phyloP scores from a whole-genome alignment of 257 asterid genomes.

The Buddleja alternifolia region DNA sequence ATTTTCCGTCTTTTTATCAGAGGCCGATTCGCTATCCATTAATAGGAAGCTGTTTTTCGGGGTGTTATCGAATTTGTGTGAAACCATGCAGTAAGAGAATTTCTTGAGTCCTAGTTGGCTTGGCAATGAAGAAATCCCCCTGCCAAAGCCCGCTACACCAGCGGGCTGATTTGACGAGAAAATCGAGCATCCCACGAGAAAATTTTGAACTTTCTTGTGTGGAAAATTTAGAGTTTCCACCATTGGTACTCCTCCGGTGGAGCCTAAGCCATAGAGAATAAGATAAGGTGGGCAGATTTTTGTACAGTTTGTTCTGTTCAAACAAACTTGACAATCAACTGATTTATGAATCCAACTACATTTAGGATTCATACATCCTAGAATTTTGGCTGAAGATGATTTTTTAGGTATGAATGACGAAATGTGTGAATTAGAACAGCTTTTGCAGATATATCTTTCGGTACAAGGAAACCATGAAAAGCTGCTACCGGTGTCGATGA shows the following conservation, averaged over 20 bases:
- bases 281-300: slow-evolving; percentile 83
- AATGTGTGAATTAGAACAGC: slow-evolving; percentile 49
- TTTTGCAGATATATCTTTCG: slow-evolving; percentile 55
- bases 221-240: slow-evolving; percentile 62
- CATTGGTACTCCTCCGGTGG: slow-evolving; percentile 75
- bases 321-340: slow-evolving; percentile 58
- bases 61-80: slow-evolving; percentile 66
- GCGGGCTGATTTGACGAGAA: slow-evolving; percentile 74
- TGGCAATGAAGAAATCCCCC: slow-evolving; percentile 71
- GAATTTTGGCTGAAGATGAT: slow-evolving; percentile 68
- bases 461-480: slow-evolving; percentile 95
- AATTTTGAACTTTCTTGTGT: slow-evolving; percentile 39
- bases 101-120: slow-evolving; percentile 70
- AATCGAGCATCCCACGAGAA: slow-evolving; percentile 80
- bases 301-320: slow-evolving; percentile 43
- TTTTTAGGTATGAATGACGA: slow-evolving; percentile 64
- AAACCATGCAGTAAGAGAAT: slow-evolving; percentile 75
- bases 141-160: slow-evolving; percentile 85
- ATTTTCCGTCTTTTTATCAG: slow-evolving; percentile 38
- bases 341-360: slow-evolving; percentile 75
- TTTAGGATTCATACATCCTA: slow-evolving; percentile 75
- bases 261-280: slow-evolving; percentile 75
- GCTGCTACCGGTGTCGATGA: slow-evolving; percentile 89
- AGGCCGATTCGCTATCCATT: slow-evolving; percentile 51
- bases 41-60: slow-evolving; percentile 46